Evolutionary conservation across 805 yeast species (phyloP).

Genomic region (Candida xyloterini): DNA sequence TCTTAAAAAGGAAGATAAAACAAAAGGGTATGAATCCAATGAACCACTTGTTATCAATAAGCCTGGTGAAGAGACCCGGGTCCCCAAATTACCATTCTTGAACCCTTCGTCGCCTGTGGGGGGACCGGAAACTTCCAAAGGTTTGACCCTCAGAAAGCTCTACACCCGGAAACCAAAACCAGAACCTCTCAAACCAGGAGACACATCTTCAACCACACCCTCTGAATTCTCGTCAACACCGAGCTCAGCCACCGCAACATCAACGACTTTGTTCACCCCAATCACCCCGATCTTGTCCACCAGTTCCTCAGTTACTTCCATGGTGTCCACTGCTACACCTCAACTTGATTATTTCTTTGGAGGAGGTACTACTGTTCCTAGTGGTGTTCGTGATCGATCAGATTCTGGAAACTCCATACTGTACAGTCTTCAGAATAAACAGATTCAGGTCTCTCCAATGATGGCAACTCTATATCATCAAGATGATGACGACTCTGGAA

Average conservation of each 20-base stretch:
- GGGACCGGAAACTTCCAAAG: conserved; percentile 9
- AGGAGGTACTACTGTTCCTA: background rate
- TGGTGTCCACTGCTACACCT: conserved; percentile 11
- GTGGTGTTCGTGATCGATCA: conserved; percentile 17
- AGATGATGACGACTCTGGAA: conserved; percentile 16
- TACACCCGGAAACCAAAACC: conserved; percentile 17
- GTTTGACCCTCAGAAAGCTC: conserved; percentile 13
- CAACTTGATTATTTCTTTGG: conserved; percentile 3
- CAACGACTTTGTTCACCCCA: conserved; percentile 17
- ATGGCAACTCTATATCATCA: conserved; percentile 19
- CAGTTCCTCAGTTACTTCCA: conserved; percentile 21
- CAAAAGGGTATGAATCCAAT: background rate
- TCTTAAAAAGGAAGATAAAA: conserved; percentile 14
- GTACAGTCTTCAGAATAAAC: conserved; percentile 6
- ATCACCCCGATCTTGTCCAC: conserved; percentile 27
- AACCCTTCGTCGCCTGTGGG: conserved; percentile 3
- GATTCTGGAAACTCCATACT: conserved; percentile 20
- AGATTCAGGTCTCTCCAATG: conserved; percentile 16
- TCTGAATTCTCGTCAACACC: conserved; percentile 14
- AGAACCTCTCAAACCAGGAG: conserved; percentile 6
- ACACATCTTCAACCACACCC: conserved; percentile 1
- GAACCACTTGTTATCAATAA: background rate
- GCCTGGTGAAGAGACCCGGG: conserved; percentile 1
- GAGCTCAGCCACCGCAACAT: conserved; percentile 5
- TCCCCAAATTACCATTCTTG: conserved; percentile 8